phyloP scores from a whole-genome alignment of 148 eudicot genomes.

The Salicornia ramosissima region DNA sequence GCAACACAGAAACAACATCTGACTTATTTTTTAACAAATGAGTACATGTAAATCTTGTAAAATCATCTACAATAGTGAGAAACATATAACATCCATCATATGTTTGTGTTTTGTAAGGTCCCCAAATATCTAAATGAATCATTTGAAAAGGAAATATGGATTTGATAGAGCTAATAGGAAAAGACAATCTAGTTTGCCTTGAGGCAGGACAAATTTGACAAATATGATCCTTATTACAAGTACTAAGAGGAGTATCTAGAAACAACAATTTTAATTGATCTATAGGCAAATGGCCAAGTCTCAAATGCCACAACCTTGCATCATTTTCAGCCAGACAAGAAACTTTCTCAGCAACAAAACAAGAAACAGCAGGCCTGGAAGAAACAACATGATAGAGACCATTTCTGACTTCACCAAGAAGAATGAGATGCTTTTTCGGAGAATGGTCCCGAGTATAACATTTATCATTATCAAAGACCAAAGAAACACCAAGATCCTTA shows the following conservation, averaged over 20 bases:
- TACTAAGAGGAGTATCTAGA: not conserved
- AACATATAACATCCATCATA: not conserved
- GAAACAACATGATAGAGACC: not conserved
- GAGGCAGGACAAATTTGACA: not conserved
- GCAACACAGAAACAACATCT: not conserved
- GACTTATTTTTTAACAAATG: not conserved
- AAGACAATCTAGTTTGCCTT: not conserved
- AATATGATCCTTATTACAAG: not conserved
- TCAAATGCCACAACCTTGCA: too few relatives aligned
- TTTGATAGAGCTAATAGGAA: not conserved
- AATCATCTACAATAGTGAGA: not conserved
- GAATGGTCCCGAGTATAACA: too few relatives aligned
- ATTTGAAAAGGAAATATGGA: not conserved
- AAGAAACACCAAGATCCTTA: too few relatives aligned
- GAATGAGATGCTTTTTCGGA: too few relatives aligned
- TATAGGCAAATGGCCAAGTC: not conserved
- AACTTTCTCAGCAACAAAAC: not conserved
- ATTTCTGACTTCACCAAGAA: not conserved
- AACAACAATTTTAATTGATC: too few relatives aligned
- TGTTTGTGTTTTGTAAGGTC: not conserved
- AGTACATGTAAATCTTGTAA: not conserved
- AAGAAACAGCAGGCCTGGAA: not conserved
- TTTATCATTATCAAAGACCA: too few relatives aligned
- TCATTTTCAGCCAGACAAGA: too few relatives aligned
- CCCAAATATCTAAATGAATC: not conserved